Conservation (phyloP, 2,329 filamentous ascomycete genomes). For the Akanthomyces lecanii region DNA sequence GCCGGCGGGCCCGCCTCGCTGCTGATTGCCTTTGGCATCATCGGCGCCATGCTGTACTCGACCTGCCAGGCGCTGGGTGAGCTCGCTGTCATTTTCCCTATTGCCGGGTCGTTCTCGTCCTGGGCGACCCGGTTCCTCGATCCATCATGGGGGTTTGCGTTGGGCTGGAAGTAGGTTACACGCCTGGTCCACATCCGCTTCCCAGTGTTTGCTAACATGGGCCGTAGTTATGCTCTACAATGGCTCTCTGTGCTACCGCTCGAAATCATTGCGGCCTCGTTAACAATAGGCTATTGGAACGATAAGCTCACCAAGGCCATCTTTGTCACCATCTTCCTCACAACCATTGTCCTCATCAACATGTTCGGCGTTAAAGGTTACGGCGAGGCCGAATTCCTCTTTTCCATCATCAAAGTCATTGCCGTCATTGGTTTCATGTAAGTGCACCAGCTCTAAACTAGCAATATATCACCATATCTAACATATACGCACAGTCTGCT, state of each 20-base stretch:
- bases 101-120: slow-evolving; percentile 86
- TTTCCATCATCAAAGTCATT: slow-evolving; percentile 79
- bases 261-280: slow-evolving; percentile 81
- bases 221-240: slow-evolving; percentile 70
- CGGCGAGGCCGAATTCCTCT: slow-evolving; percentile 84
- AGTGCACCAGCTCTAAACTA: slow-evolving; percentile 28
- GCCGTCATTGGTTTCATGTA: slow-evolving; percentile 87
- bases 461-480: neutral
- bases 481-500: slow-evolving; percentile 57
- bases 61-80: slow-evolving; percentile 90
- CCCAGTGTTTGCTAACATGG: neutral
- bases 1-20: slow-evolving; percentile 74
- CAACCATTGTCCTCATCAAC: slow-evolving; percentile 75
- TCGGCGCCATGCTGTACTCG: slow-evolving; percentile 85
- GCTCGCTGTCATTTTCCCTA: slow-evolving; percentile 83
- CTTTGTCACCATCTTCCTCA: slow-evolving; percentile 79
- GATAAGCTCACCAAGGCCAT: slow-evolving; percentile 60
- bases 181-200: neutral
- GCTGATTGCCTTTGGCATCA: slow-evolving; percentile 71
- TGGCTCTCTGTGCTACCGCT: slow-evolving; percentile 82
- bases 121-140: slow-evolving; percentile 91
- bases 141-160: slow-evolving; percentile 90
- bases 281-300: slow-evolving; percentile 82
- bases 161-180: slow-evolving; percentile 78
- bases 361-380: slow-evolving; percentile 85